Base-by-base conservation (phyloP, 805 yeast species). In the Wickerhamomyces chambardii region DNA sequence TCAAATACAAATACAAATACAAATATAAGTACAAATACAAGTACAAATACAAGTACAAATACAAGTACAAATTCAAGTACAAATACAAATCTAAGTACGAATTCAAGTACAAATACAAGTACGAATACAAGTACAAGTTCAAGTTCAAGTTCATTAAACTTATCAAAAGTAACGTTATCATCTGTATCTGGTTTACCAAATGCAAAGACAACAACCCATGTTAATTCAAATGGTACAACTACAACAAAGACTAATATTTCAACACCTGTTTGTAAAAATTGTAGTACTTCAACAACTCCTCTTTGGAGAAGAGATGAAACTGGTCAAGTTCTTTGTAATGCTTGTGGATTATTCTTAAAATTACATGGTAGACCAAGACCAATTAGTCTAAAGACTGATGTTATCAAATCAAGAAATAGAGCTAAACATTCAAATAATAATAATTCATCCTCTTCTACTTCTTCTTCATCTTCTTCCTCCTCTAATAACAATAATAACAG, bases 291-390 rank as follows among this genome's bases (percentile, higher is more conserved):
- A 39, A 89, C 92, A 2, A 89, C 97, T 2, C 97, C 97, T 1
- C 64, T 89, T 21, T 89, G 97, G 97, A 72, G 97, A 58, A 69
- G 97, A 43, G 96, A 89, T 59, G 96, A 87, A 50, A 75, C 84
- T 10, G 95, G 95, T 14, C 81, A 79, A 48, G 95, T 89, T 25
- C 68, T 89, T 32, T 89, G 97, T 58, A 89, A 89, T 61, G 97
- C 97, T 9, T 86, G 96, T 63, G 96, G 96, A 0, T 64, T 86
- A 33, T 86, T 86, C 50, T 61, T 87, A 40, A 89, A 89, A 59
- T 69, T 89, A 29, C 97, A 89, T 53, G 95, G 96, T 17, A 73
- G 95, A 36, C 85, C 95, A 28, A 70, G 97, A 49, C 97, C 97
- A 6, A 87, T 87, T 36, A 77, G 87, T 17, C 66, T 89, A 50